Evolutionary conservation across 1,284 basidiomycete genomes (phyloP).

Genomic region (Veloporphyrellus conicus): DNA sequence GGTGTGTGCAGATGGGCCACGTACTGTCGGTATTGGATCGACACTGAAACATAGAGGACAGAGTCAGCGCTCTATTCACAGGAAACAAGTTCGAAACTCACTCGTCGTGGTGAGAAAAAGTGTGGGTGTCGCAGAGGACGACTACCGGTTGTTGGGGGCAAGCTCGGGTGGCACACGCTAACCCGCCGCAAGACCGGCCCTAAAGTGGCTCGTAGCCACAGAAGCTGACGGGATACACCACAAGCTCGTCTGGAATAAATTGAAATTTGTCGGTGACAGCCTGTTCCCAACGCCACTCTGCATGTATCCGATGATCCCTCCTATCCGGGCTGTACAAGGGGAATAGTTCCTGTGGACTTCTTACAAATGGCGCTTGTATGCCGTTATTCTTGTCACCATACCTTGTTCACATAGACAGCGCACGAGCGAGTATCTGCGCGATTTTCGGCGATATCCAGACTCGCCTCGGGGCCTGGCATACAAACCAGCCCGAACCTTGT

Average conservation of each 20-base stretch:
- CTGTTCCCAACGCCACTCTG: constrained; percentile 15
- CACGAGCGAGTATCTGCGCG: too few relatives aligned
- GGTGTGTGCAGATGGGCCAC: constrained; percentile 24
- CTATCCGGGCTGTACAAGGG: constrained; percentile 7
- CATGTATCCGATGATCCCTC: not conserved
- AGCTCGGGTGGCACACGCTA: not conserved
- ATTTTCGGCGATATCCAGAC: not conserved
- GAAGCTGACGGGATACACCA: not conserved
- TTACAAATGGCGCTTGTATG: constrained; percentile 13
- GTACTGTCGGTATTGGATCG: constrained; percentile 63
- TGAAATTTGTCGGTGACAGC: constrained; percentile 4
- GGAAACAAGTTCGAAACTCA: constrained; percentile 15
- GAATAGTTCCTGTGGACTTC: constrained; percentile 24
- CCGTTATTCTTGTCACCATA: constrained; percentile 14
- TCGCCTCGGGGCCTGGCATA: not conserved
- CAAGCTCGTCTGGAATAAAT: not conserved
- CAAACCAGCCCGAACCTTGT: constrained; percentile 19
- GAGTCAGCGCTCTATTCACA: not conserved
- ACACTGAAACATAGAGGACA: constrained; percentile 44
- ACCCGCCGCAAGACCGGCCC: constrained; percentile 21
- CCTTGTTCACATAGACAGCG: not conserved
- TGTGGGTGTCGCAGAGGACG: constrained; percentile 1
- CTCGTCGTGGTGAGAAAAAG: constrained; percentile 10
- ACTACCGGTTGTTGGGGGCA: not conserved
- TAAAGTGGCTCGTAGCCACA: constrained; percentile 20